Evolutionary conservation across 2,329 filamentous ascomycete genomes (phyloP), one percentile per base, ranked within the genome.

Genomic region (Hypoxylon sp.): DNA sequence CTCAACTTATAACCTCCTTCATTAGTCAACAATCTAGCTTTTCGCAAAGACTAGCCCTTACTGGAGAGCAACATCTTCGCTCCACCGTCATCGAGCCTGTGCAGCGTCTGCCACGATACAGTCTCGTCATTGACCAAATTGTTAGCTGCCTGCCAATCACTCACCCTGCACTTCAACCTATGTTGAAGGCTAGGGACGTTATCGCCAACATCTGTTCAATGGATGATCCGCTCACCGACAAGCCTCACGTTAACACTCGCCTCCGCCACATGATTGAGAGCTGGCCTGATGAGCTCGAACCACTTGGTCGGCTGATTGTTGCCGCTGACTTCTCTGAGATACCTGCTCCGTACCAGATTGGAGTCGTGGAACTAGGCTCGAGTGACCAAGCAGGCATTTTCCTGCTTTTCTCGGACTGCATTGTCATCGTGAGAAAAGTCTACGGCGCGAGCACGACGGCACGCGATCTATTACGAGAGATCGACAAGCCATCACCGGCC

Each of bases 121-220:
- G 93, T 75, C 84, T 99, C 36, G 91, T 98, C 76, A 98, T 99
- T 74, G 96, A 99, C 81, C 94, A 97, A 75, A 98, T 99, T 76
- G 88, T 96, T 51, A 90, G 91, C 71, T 94, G 92, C 67, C 86
- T 98, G 17, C 94, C 95, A 3, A 88, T 94, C 55, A 90, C 92
- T 7, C 94, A 98, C 77, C 93, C 94, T 2, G 94, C 94, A 0
- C 85, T 97, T 58, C 91, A 92, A 72, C 86, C 87, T 2, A 90
- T 99, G 81, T 87, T 98, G 45, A 94, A 93, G 77, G 94, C 96
- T 0, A 88, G 95, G 71, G 96, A 98, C 78, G 92, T 97, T 58
- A 94, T 99, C 72, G 94, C 94, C 19, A 96, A 97, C 59, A 99
- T 99, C 46, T 99, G 96, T 80, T 97, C 95, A 14, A 90, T 98